Percentiles rank a stretch among this genome's conserved stretches.
phyloP scores from a whole-genome alignment of 768 basidiomycete genomes.

The Trichaptum fuscoviolaceum region DNA sequence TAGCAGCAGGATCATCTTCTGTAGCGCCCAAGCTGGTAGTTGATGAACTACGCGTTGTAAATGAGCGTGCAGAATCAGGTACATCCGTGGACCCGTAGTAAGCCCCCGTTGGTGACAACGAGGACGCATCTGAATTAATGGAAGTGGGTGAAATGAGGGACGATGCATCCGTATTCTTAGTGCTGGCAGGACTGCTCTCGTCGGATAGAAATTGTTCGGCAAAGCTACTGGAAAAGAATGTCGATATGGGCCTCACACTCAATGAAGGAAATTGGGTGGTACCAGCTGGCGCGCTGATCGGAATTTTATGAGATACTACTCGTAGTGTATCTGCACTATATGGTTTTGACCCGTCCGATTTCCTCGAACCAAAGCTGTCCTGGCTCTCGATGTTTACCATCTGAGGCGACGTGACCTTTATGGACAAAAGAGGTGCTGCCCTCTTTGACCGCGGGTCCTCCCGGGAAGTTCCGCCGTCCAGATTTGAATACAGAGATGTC shows the following conservation, averaged over 20 bases:
- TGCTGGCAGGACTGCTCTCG: neutral
- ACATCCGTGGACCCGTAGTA: neutral
- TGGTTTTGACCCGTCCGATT: neutral
- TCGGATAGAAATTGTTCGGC: slow-evolving; percentile 33
- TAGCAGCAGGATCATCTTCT: slow-evolving; percentile 37
- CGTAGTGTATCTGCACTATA: neutral
- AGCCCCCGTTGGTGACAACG: slow-evolving; percentile 5
- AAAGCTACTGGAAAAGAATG: slow-evolving; percentile 69
- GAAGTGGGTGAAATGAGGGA: slow-evolving; percentile 8
- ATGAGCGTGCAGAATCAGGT: neutral
- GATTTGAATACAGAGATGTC: neutral
- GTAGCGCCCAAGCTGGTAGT: slow-evolving; percentile 14
- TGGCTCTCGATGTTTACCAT: neutral
- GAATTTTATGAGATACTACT: slow-evolving; percentile 14
- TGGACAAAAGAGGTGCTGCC: slow-evolving; percentile 2
- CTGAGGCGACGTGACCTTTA: slow-evolving; percentile 1
- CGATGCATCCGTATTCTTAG: slow-evolving; percentile 5
- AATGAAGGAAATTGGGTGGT: slow-evolving; percentile 60
- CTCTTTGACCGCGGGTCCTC: neutral
- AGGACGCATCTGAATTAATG: slow-evolving; percentile 10
- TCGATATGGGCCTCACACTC: slow-evolving; percentile 70
- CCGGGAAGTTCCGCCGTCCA: neutral
- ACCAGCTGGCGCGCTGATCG: slow-evolving; percentile 64
- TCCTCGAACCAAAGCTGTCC: neutral
- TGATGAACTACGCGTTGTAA: neutral